Evolutionary conservation across 371 early-diverging fungal genomes (phyloP).

Genomic region (Chytridium lagenaria): DNA sequence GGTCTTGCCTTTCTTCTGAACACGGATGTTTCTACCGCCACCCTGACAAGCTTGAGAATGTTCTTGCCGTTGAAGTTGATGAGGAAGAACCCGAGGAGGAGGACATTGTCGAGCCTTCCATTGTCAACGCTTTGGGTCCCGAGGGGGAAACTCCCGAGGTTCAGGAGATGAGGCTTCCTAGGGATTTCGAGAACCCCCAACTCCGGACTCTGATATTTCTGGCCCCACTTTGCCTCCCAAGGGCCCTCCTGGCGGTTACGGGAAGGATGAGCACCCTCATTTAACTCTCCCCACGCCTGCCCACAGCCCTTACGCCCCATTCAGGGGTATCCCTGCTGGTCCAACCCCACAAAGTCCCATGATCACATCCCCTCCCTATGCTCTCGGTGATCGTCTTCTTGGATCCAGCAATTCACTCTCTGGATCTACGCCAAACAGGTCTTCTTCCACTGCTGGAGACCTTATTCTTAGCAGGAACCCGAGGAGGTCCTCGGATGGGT

Average conservation of each 20-base stretch:
- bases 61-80: constrained; percentile 26
- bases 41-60: constrained; percentile 60
- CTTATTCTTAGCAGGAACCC: constrained; percentile 23
- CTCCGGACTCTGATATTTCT: constrained; percentile 10
- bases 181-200: constrained; percentile 9
- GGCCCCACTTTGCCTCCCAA: constrained; percentile 6
- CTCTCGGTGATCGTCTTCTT: not conserved
- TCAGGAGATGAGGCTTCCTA: not conserved
- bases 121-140: not conserved
- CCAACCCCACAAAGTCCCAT: constrained; percentile 17
- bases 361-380: not conserved
- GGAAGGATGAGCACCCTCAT: not conserved
- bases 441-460: constrained; percentile 23
- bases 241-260: not conserved
- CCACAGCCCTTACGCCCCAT: not conserved
- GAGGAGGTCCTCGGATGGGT: constrained; percentile 55
- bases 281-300: not conserved
- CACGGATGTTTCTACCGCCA: constrained; percentile 94
- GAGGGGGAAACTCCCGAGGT: not conserved
- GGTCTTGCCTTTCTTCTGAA: constrained; percentile 92
- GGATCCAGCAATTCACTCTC: not conserved
- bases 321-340: constrained; percentile 13
- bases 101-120: constrained; percentile 6
- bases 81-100: constrained; percentile 15
- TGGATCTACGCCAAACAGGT: not conserved